Percentiles rank a stretch among this genome's conserved stretches.
These are phyloP conservation scores for Trichoderma endophyticum DNA, from an alignment of 2,329 filamentous ascomycete genomes.

Conservation along the genomic window DNA sequence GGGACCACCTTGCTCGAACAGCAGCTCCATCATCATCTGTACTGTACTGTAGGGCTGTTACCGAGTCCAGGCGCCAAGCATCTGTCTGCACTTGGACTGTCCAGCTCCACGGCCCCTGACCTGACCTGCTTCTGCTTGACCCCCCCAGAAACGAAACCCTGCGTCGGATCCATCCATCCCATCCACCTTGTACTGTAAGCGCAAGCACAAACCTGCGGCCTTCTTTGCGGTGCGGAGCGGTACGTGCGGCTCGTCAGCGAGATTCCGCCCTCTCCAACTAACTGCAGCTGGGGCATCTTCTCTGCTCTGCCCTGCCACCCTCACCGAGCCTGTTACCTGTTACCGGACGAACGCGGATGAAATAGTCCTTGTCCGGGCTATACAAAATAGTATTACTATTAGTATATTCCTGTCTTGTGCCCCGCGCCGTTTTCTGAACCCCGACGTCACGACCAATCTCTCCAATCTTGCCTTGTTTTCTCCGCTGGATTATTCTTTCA, in stretches of 20 bases:
- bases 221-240: background rate
- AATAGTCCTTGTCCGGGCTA: background rate
- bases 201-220: background rate
- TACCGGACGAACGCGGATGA: constrained; percentile 13
- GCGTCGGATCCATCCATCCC: background rate
- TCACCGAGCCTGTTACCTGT: background rate
- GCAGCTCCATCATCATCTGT: background rate
- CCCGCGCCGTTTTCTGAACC: background rate
- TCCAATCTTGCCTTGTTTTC: background rate
- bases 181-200: background rate
- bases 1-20: background rate
- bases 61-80: background rate
- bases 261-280: background rate
- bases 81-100: no score
- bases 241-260: constrained; percentile 2
- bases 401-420: background rate
- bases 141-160: background rate
- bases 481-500: background rate
- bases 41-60: background rate
- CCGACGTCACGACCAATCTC: background rate
- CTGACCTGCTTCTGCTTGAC: background rate
- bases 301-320: background rate
- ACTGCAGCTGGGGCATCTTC: background rate
- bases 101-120: background rate
- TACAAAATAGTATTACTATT: background rate